Base-by-base conservation (phyloP, 129 eudicot species). In the Ambrosia trifida region DNA sequence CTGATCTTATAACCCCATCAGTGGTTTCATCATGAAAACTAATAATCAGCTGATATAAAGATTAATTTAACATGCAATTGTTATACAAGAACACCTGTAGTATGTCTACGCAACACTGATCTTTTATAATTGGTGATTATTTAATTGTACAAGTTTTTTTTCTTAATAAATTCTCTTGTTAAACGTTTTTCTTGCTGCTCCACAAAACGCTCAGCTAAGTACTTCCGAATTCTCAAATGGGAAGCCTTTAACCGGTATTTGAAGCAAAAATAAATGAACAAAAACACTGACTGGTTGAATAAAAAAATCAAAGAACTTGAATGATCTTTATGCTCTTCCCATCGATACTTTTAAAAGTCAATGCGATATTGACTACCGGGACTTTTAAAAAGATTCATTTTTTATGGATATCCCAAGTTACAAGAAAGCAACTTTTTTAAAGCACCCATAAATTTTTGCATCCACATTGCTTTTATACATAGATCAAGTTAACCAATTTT, bases 121-220 rank as follows among this genome's bases (percentile, higher is more conserved):
- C n/a, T n/a, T n/a, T n/a, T n/a, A n/a, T n/a, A n/a, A n/a, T n/a
- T n/a, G n/a, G n/a, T n/a, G n/a, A n/a, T n/a, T n/a, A n/a, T n/a
- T n/a, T n/a, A n/a, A n/a, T n/a, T n/a, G n/a, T n/a, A n/a, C n/a
- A n/a, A n/a, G n/a, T n/a, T n/a, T n/a, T n/a, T n/a, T n/a, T n/a
- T n/a, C n/a, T n/a, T n/a, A n/a, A n/a, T n/a, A n/a, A n/a, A n/a
- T n/a, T n/a, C n/a, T n/a, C n/a, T n/a, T n/a, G 78, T 72, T 18
- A 93, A 82, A 61, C 93, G 99, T n/a, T 86, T 93, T 7, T 97
- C 72, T 94, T 94, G 80, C 97, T 90, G 85, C 97, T 94, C 78
- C 95, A 75, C 92, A 90, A 43, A 57, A 71, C 46, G 99, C 99
- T 84, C 91, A 66, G 75, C 86, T 80, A 76, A 94, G 83, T 69